Evolutionary conservation across 345 rosid genomes (phyloP).

Genomic region (Euphorbia peplus): DNA sequence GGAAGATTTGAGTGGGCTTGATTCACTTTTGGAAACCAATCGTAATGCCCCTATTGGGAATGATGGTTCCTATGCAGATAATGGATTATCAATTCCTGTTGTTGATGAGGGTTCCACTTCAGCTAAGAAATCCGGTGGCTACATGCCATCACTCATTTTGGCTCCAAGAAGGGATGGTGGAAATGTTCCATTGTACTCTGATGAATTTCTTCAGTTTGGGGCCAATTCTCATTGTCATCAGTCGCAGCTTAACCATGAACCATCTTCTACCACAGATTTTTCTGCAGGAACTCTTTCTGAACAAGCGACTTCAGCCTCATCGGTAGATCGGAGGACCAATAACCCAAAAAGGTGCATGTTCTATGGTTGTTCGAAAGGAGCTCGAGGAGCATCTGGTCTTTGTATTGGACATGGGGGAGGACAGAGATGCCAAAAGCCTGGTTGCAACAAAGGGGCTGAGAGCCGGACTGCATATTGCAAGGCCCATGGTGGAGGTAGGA

Average conservation of each 20-base stretch:
- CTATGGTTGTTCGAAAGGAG: constrained; percentile 79
- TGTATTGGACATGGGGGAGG: constrained; percentile 98
- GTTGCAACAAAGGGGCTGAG: constrained; percentile 92
- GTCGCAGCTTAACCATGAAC: constrained; percentile 45
- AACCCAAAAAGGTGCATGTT: constrained; percentile 69
- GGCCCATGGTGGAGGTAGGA: constrained; percentile 92
- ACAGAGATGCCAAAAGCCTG: constrained; percentile 81
- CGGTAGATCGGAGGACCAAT: constrained; percentile 46
- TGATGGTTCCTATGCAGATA: constrained; percentile 30
- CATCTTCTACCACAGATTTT: constrained; percentile 51
- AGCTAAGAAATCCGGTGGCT: constrained; percentile 88
- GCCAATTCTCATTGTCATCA: constrained; percentile 31
- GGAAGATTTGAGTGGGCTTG: constrained; percentile 41
- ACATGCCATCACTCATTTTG: constrained; percentile 79
- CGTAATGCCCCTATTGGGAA: constrained; percentile 21
- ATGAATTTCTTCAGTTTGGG: constrained; percentile 44
- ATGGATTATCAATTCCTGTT: constrained; percentile 44
- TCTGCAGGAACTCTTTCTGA: constrained; percentile 52
- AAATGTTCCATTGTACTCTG: constrained; percentile 37
- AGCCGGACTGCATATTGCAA: constrained; percentile 93
- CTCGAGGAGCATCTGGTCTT: constrained; percentile 86
- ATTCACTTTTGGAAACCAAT: constrained; percentile 48
- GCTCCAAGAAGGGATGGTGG: constrained; percentile 48
- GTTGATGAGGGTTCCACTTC: constrained; percentile 94
- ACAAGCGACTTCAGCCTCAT: constrained; percentile 46